Conservation (phyloP, 768 basidiomycete species). For the Suillus variegatus region DNA sequence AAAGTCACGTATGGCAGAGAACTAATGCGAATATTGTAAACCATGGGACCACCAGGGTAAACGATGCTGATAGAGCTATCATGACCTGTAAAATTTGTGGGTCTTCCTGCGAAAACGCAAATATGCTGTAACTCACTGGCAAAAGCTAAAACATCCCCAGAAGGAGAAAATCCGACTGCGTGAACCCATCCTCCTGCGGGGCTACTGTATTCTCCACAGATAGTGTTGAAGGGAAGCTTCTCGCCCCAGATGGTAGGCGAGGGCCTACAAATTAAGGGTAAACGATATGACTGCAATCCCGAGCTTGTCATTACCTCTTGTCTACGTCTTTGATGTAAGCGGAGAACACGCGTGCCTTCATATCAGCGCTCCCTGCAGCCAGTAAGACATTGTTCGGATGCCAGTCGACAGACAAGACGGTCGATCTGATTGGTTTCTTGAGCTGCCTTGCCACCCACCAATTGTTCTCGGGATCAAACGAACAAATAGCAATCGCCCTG, state of each 20-base stretch:
- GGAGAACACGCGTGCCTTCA: slow-evolving; percentile 96
- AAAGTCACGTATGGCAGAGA: slow-evolving; percentile 84
- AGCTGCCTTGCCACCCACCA: slow-evolving; percentile 99
- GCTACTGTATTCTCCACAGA: slow-evolving; percentile 91
- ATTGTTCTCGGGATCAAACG: slow-evolving; percentile 95
- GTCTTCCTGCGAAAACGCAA: slow-evolving; percentile 1
- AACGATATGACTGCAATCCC: slow-evolving; percentile 4
- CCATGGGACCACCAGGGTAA: slow-evolving; percentile 77
- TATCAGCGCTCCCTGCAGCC: slow-evolving; percentile 96
- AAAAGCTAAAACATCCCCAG: slow-evolving; percentile 92
- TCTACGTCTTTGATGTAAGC: slow-evolving; percentile 99
- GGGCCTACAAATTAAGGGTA: slow-evolving; percentile 53
- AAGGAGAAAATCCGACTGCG: slow-evolving; percentile 92
- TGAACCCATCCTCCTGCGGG: slow-evolving; percentile 98
- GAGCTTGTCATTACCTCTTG: slow-evolving; percentile 58
- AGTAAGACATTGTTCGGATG: slow-evolving; percentile 98
- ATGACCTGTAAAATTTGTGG: slow-evolving; percentile 61
- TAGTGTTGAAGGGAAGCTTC: slow-evolving; percentile 94
- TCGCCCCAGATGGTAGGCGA: slow-evolving; percentile 95
- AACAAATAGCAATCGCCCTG: slow-evolving; percentile 94
- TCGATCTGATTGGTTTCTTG: slow-evolving; percentile 97
- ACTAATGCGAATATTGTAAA: slow-evolving; percentile 74
- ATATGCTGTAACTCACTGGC: slow-evolving; percentile 62
- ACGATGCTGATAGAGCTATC: slow-evolving; percentile 93
- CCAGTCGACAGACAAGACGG: slow-evolving; percentile 94